Base-by-base conservation (phyloP, 1,284 basidiomycete species). In the Hemileia vastatrix region DNA sequence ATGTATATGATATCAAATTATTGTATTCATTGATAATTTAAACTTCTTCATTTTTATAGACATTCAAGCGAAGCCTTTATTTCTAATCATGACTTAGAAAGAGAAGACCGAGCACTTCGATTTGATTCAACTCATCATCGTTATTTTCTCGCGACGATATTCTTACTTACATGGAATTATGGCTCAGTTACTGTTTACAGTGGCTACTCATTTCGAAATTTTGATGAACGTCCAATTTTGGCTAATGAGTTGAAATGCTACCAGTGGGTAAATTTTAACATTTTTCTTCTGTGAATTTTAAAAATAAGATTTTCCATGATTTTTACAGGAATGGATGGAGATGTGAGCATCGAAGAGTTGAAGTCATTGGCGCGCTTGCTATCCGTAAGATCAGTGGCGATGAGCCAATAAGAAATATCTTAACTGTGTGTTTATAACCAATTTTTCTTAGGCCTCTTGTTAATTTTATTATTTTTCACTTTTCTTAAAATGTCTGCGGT, bases 241-340 rank as follows among this genome's bases (percentile, higher is more conserved):
- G 21, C 31, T 11, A 43, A n/a, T n/a, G 33, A 9, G 53, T 49
- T 31, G 5, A 62, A 62, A 33, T 62, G 59, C 55, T 44, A 45
- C 47, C 53, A 45, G 59, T 62, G n/a, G 15, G 55, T 45, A 6
- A 13, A 11, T 9, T 53, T 27, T 9, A 43, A 43, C n/a, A 43
- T n/a, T 43, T n/a, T n/a, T n/a, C n/a, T n/a, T n/a, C n/a, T 55
- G 6, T 55, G 32, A 27, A 44, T 19, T 11, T 19, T 21, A 27
- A 18, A 21, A 24, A 27, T 18, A 27, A 6, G 5, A 3, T 44
- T 55, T 23, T 8, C 27, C 13, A n/a, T 4, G 6, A n/a, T 18
- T 31, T 52, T 8, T 61, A n/a, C 54, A 62, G 59, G 23, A 36
- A 45, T 18, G 59, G 59, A 11, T 62, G 59, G 59, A 53, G 59